Conservation (phyloP, 2,329 filamentous ascomycete genomes). For the Ambrosiella xylebori region DNA sequence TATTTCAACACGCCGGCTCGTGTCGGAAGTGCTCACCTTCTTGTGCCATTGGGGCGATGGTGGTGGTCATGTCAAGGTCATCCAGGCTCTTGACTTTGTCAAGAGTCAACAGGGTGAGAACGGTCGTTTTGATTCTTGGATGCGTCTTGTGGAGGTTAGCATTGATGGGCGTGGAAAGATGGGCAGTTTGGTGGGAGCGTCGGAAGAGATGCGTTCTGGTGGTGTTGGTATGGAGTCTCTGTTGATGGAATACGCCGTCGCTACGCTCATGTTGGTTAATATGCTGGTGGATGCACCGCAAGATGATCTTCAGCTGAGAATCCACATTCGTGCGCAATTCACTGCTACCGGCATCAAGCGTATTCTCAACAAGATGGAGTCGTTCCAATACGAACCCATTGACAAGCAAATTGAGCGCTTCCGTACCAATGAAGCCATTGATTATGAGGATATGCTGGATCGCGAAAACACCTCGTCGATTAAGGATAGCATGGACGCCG, state of each 20-base stretch:
- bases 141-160: conserved; percentile 94
- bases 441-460: conserved; percentile 94
- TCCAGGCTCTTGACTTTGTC: conserved; percentile 82
- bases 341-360: conserved; percentile 90
- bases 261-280: conserved; percentile 87
- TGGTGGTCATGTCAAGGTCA: conserved; percentile 78
- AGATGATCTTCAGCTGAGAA: conserved; percentile 72
- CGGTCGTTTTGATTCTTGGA: conserved; percentile 93
- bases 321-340: conserved; percentile 91
- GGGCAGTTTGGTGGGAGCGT: conserved; percentile 92
- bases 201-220: conserved; percentile 86
- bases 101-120: conserved; percentile 81
- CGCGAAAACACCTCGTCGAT: conserved; percentile 67
- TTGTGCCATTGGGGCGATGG: conserved; percentile 86
- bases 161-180: conserved; percentile 96
- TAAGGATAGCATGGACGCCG: conserved; percentile 70
- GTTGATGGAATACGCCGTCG: conserved; percentile 96
- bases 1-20: conserved; percentile 79
- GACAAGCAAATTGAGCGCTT: conserved; percentile 96
- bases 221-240: conserved; percentile 98
- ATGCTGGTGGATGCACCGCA: conserved; percentile 89
- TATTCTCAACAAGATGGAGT: conserved; percentile 90
- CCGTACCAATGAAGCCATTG: conserved; percentile 84
- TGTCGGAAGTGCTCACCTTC: conserved; percentile 92
- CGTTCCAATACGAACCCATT: conserved; percentile 93